Evolutionary conservation across 305 asterid species (phyloP).

Genomic region (Fraxinus floribunda): DNA sequence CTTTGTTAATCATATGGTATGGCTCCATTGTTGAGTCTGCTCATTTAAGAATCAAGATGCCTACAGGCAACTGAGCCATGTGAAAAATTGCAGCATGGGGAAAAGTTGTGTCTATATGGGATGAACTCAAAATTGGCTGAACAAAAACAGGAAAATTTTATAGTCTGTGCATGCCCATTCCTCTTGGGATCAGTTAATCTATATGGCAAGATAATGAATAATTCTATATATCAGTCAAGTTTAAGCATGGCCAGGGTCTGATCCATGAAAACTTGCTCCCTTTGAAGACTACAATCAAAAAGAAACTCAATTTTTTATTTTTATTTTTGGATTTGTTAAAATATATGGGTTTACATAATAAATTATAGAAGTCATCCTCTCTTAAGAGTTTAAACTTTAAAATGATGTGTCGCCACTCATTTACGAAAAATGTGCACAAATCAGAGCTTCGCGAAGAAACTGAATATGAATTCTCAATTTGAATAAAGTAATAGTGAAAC

Average conservation of each 20-base stretch:
- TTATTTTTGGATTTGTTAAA: not conserved
- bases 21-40: not conserved
- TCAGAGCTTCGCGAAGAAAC: not conserved
- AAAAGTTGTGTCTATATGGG: not conserved
- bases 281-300: slow-evolving; percentile 1
- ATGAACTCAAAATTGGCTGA: not conserved
- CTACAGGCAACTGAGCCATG: not conserved
- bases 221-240: slow-evolving; percentile 6
- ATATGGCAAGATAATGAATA: slow-evolving; percentile 2
- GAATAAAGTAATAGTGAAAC: too few relatives aligned
- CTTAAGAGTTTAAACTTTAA: not conserved
- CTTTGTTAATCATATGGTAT: not conserved
- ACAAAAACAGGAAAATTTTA: not conserved
- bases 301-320: not conserved
- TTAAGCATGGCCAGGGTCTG: slow-evolving; percentile 21
- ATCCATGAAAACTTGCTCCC: slow-evolving; percentile 25
- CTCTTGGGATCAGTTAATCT: not conserved
- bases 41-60: not conserved
- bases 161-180: slow-evolving; percentile 24
- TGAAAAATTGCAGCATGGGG: not conserved
- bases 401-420: not conserved
- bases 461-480: too few relatives aligned
- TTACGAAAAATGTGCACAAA: not conserved
- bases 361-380: not conserved
- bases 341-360: not conserved